Conservation (phyloP, 371 early-diverging fungal species). For the Mucor mucedo region DNA sequence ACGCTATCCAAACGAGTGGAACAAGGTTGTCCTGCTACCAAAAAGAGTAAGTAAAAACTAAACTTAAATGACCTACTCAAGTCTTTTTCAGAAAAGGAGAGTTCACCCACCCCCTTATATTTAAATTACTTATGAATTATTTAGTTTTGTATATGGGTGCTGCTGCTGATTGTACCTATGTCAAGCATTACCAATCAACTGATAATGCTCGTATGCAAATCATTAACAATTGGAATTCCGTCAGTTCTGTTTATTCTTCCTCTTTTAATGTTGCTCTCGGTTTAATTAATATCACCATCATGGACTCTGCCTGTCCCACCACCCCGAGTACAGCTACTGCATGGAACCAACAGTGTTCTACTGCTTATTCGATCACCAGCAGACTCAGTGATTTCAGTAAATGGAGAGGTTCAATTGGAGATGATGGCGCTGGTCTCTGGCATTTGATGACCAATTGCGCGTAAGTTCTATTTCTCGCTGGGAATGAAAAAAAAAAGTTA, state of each 20-base stretch:
- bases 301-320: conserved; percentile 65
- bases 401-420: conserved; percentile 78
- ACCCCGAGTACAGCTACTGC: conserved; percentile 32
- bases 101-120: too few relatives aligned
- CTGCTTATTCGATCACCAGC: conserved; percentile 70
- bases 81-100: too few relatives aligned
- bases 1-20: conserved; percentile 42
- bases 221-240: conserved; percentile 78
- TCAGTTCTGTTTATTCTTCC: conserved; percentile 81
- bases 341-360: conserved; percentile 87
- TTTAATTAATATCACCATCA: conserved; percentile 81
- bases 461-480: conserved; percentile 30
- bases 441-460: conserved; percentile 93
- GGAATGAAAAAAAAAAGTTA: not conserved
- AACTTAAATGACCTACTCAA: too few relatives aligned
- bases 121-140: too few relatives aligned
- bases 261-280: conserved; percentile 92
- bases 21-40: conserved; percentile 46
- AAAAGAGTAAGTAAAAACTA: conserved; percentile 36
- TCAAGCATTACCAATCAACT: conserved; percentile 57
- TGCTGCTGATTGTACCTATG: conserved; percentile 85
- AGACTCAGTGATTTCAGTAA: conserved; percentile 88
- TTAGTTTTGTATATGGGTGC: conserved; percentile 33
- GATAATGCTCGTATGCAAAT: conserved; percentile 74
- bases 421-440: conserved; percentile 92